Conservation (phyloP, 345 rosid species). For the Diplotaxis tenuifolia region DNA sequence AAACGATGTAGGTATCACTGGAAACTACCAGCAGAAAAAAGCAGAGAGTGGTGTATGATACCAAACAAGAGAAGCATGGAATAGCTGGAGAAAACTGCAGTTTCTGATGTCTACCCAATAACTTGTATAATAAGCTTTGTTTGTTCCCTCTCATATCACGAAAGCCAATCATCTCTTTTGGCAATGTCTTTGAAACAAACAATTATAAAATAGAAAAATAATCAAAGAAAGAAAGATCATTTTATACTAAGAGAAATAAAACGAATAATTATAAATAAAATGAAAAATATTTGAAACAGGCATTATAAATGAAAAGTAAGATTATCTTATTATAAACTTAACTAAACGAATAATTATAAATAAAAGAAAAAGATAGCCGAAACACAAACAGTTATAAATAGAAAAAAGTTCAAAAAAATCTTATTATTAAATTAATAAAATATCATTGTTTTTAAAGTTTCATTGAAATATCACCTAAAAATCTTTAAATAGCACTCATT, state of each 20-base stretch:
- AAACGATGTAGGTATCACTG: conserved; percentile 67
- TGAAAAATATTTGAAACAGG: neutral
- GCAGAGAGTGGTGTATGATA: conserved; percentile 81
- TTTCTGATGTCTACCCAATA: conserved; percentile 33
- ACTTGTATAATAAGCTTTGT: conserved; percentile 2
- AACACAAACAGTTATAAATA: too few species aligned
- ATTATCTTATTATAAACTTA: too few species aligned
- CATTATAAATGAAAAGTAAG: too few species aligned
- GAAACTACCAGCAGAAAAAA: conserved; percentile 82
- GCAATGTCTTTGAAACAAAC: conserved; percentile 7
- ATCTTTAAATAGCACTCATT: too few species aligned
- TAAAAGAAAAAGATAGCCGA: too few species aligned
- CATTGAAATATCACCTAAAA: too few species aligned
- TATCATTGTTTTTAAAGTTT: too few species aligned
- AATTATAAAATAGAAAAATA: neutral
- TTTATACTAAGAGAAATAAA: too few species aligned
- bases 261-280: too few species aligned
- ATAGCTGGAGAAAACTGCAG: conserved; percentile 77
- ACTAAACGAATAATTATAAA: too few species aligned
- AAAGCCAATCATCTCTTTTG: conserved; percentile 31
- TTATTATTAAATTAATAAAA: too few species aligned
- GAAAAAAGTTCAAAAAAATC: too few species aligned
- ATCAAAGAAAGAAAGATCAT: conserved; percentile 15
- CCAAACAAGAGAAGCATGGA: conserved; percentile 59
- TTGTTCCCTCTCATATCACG: conserved; percentile 15